A percentile compares a stretch with the other conserved stretches of the same genome.
These are phyloP conservation scores for Arachis stenosperma DNA, from an alignment of 306 rosid species.

Conservation along the genomic window DNA sequence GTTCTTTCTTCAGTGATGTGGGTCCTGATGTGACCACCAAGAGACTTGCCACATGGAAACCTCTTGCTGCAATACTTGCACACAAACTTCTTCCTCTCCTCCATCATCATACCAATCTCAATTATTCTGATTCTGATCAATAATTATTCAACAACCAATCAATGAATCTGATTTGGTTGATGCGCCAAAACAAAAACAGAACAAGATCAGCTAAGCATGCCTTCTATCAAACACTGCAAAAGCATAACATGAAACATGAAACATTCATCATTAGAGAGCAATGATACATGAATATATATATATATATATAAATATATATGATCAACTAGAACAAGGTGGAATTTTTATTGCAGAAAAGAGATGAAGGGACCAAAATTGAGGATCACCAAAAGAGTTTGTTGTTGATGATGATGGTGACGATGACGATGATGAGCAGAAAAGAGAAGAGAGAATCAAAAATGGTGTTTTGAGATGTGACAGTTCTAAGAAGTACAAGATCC, in stretches of 20 bases:
- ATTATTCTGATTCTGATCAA: too few relatives aligned
- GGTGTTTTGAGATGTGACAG: conserved; percentile 70
- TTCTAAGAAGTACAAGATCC: conserved; percentile 78
- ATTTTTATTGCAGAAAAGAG: neutral
- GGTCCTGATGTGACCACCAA: conserved; percentile 83
- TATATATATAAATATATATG: too few relatives aligned
- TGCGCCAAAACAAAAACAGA: neutral
- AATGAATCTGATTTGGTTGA: neutral
- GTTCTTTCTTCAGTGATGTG: conserved; percentile 55
- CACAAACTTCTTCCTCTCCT: conserved; percentile 60
- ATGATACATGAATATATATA: too few relatives aligned
- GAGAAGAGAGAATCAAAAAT: conserved; percentile 50
- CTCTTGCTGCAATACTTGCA: conserved; percentile 75
- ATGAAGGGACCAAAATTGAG: conserved; percentile 40
- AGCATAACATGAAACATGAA: too few relatives aligned
- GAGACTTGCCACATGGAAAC: conserved; percentile 74
- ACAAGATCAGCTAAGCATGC: conserved; percentile 26
- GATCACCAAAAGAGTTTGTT: conserved; percentile 53
- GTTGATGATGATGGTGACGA: conserved; percentile 38
- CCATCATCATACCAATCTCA: conserved; percentile 13
- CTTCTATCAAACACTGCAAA: conserved; percentile 38
- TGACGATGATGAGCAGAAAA: conserved; percentile 37
- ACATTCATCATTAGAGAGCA: too few relatives aligned
- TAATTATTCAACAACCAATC: too few relatives aligned
- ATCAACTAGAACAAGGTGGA: neutral